Percentiles rank a stretch among this genome's conserved stretches.
These are phyloP conservation scores for Trichoderma lentiforme DNA, from an alignment of 2,329 filamentous ascomycete species.

Conservation along the genomic window DNA sequence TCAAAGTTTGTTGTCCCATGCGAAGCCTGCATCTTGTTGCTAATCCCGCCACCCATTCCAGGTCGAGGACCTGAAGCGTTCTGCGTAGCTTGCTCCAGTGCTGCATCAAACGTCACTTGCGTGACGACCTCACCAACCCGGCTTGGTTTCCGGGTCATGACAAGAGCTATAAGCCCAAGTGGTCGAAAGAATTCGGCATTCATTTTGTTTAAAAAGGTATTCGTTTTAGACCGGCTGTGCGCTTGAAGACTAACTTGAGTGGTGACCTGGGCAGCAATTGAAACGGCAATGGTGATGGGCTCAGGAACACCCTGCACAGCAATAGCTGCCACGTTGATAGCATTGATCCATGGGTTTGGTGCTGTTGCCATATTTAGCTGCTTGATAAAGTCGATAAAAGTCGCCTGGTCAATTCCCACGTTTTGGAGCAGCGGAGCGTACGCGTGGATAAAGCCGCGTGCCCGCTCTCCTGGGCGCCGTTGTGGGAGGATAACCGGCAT, in stretches of 20 bases:
- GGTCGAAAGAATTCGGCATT: constrained; percentile 57
- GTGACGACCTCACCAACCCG: constrained; percentile 26
- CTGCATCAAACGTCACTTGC: constrained; percentile 32
- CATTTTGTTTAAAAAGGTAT: constrained; percentile 52
- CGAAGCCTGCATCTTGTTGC: constrained; percentile 33
- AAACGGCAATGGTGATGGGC: constrained; percentile 41
- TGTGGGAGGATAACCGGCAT: constrained; percentile 51
- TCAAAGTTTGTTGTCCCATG: constrained; percentile 38
- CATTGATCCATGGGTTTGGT: constrained; percentile 34
- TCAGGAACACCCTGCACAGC: constrained; percentile 38
- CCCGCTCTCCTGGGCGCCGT: constrained; percentile 45
- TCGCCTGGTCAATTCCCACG: constrained; percentile 45
- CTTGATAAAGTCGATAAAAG: constrained; percentile 48
- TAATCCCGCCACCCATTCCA: background rate
- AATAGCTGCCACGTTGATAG: constrained; percentile 41
- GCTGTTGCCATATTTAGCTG: constrained; percentile 42
- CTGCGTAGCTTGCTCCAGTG: constrained; percentile 17
- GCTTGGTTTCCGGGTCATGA: constrained; percentile 52
- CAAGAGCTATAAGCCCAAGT: constrained; percentile 46
- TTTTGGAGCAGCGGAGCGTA: constrained; percentile 49
- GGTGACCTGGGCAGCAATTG: constrained; percentile 41
- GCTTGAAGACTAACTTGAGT: constrained; percentile 41
- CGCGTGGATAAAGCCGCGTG: constrained; percentile 50
- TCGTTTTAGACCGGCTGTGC: constrained; percentile 42
- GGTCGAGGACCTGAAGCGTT: background rate